Base-by-base conservation (phyloP, 2,329 filamentous ascomycete genomes). In the Coniochaeta sp. region DNA sequence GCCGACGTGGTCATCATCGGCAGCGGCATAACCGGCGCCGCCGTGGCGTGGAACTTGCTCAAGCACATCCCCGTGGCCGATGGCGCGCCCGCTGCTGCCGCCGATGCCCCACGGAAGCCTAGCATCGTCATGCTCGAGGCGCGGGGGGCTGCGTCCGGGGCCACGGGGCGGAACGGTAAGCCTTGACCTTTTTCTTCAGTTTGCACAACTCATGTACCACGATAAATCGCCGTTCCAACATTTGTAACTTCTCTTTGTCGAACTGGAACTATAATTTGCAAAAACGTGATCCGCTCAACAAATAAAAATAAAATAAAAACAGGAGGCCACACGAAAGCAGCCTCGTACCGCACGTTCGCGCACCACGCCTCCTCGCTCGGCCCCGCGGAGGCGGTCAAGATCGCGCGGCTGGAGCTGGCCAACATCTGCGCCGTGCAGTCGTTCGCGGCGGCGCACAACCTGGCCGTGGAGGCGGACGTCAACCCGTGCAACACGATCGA, bases 71-170 rank as follows among this genome's bases (percentile, higher is more conserved):
- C 54, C 22, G 55, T 42, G 2, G 6, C 55, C 19, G 36, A 22
- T 9, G 57, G 19, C 26, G 40, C 19, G 30, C 30, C 30, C 30
- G 14, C 34, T 7, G 7, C 10, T 12, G 34, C 34, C 17, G 47
- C 26, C 32, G 12, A 4, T 24, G 47, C 3, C 47, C 6, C 42
- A 14, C 42, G 19, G 14, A 60, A 69, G 55, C 69, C 72, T 30
- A 74, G 77, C 56, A 74, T 88, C 3, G 77, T 89, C 2, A 81
- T 89, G 77, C 73, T 89, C 6, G 86, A 89, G 69, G 86, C 86
- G 12, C 75, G 86, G 61, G 82, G 87, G 68, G 82, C 84, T 7
- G 87, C 84, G 65, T 89, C 84, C 70, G 86, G 86, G 57, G 86
- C 86, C 2, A 89, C 86, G 0, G 86, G 86, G 16, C 76, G 86